Evolutionary conservation across 148 eudicot species (phyloP).

Genomic region (Arbutus unedo): DNA sequence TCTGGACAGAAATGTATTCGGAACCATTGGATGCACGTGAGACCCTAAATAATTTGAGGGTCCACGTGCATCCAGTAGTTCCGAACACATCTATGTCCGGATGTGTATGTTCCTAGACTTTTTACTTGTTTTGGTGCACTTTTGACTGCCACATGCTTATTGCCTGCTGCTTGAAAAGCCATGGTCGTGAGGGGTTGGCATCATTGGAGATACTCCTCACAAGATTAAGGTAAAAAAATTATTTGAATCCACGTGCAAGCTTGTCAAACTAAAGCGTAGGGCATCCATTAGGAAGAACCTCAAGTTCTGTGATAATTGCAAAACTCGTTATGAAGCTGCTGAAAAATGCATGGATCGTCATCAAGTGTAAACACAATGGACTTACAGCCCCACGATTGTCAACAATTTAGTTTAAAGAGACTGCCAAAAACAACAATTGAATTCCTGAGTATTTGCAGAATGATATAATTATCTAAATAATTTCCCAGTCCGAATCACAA

Average conservation of each 20-base stretch:
- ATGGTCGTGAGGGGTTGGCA: not conserved
- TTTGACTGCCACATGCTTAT: not conserved
- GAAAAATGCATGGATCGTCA: not conserved
- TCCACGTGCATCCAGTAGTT: too few relatives aligned
- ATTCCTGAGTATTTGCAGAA: not conserved
- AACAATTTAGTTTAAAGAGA: not conserved
- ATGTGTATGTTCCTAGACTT: not conserved
- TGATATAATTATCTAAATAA: slow-evolving; percentile 6
- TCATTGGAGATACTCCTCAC: not conserved
- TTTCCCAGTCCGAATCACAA: slow-evolving; percentile 19
- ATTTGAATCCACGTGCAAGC: not conserved
- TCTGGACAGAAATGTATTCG: too few relatives aligned
- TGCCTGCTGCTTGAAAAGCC: not conserved
- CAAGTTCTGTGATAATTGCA: not conserved
- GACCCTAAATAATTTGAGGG: too few relatives aligned
- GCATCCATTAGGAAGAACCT: not conserved
- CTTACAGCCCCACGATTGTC: not conserved
- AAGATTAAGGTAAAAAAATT: not conserved
- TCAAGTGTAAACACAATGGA: not conserved
- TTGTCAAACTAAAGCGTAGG: not conserved
- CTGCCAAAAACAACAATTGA: not conserved
- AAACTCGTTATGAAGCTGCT: not conserved
- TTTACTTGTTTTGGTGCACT: too few relatives aligned
- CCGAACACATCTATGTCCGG: too few relatives aligned
- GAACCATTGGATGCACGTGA: too few relatives aligned